phyloP scores from a whole-genome alignment of 202 grass and related monocot genomes.

The Dendrocalamus latiflorus region DNA sequence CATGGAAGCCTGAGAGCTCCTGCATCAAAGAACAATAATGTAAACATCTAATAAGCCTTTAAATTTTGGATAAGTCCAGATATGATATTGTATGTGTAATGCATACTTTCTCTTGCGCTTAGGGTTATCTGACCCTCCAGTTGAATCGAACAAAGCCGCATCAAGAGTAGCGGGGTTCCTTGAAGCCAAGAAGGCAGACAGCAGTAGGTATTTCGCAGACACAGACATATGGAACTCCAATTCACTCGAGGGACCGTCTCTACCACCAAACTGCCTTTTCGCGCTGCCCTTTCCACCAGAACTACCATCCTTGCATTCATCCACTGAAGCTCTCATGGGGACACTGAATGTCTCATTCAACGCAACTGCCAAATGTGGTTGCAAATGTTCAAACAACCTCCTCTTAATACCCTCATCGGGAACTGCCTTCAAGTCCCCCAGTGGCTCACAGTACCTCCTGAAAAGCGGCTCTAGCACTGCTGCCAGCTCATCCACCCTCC shows the following conservation, averaged over 20 bases:
- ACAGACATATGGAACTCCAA: conserved; percentile 93
- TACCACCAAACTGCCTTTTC: conserved; percentile 42
- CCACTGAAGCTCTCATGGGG: conserved; percentile 41
- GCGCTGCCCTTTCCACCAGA: conserved; percentile 33
- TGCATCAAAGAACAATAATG: conserved; percentile 28
- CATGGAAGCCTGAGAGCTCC: conserved; percentile 64
- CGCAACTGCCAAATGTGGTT: conserved; percentile 62
- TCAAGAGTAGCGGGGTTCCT: conserved; percentile 88
- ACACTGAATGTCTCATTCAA: conserved; percentile 81
- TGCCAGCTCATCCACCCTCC: conserved; percentile 70
- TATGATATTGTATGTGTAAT: background rate
- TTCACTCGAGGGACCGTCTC: conserved; percentile 37
- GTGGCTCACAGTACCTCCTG: conserved; percentile 79
- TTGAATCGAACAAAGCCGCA: conserved; percentile 88
- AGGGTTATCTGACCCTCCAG: conserved; percentile 54
- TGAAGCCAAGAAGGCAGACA: conserved; percentile 88
- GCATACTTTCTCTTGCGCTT: conserved; percentile 87
- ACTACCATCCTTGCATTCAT: conserved; percentile 27
- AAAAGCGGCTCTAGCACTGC: conserved; percentile 58
- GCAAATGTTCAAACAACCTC: conserved; percentile 71
- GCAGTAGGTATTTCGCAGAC: conserved; percentile 74
- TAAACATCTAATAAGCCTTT: background rate
- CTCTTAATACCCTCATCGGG: conserved; percentile 64
- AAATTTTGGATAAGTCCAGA: background rate
- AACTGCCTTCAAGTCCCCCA: conserved; percentile 45